Evolutionary conservation across 208 protist genomes (phyloP).

Genomic region (Herpetomonas samuelpessoai): DNA sequence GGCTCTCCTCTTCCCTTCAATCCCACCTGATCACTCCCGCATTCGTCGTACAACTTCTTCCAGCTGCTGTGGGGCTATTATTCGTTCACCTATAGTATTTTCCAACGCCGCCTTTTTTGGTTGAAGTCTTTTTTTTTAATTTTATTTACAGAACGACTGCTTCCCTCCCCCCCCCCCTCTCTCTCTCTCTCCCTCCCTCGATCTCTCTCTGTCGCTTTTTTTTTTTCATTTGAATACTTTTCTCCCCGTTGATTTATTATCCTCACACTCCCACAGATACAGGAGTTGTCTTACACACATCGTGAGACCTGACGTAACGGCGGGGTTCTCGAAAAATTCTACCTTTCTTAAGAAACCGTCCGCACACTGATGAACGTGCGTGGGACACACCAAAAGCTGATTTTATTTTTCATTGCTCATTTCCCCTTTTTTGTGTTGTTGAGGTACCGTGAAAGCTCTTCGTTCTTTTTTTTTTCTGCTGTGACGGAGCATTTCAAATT

Average conservation of each 20-base stretch:
- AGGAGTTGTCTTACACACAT: too few relatives aligned
- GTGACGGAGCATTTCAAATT: background rate
- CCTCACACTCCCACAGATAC: background rate
- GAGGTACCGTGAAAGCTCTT: background rate
- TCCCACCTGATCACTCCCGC: too few relatives aligned
- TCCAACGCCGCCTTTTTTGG: background rate
- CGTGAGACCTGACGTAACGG: too few relatives aligned
- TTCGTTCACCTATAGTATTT: background rate
- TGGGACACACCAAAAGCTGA: background rate
- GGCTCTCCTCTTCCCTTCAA: too few relatives aligned
- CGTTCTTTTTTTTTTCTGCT: background rate
- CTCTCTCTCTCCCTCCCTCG: background rate
- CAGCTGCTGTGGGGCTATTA: too few relatives aligned
- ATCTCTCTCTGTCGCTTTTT: slow-evolving; percentile 4
- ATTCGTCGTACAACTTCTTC: too few relatives aligned
- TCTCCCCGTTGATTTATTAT: slow-evolving; percentile 3
- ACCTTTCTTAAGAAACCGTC: background rate
- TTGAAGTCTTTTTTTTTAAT: slow-evolving; percentile 5
- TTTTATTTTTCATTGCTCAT: slow-evolving; percentile 12
- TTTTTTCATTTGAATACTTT: slow-evolving; percentile 7
- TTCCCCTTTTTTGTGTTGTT: slow-evolving; percentile 5
- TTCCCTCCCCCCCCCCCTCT: too few relatives aligned
- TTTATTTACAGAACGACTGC: slow-evolving; percentile 2
- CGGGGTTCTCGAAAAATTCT: too few relatives aligned
- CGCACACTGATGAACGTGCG: background rate